Conservation (phyloP, 768 basidiomycete species). For the Pholiota microspora region DNA sequence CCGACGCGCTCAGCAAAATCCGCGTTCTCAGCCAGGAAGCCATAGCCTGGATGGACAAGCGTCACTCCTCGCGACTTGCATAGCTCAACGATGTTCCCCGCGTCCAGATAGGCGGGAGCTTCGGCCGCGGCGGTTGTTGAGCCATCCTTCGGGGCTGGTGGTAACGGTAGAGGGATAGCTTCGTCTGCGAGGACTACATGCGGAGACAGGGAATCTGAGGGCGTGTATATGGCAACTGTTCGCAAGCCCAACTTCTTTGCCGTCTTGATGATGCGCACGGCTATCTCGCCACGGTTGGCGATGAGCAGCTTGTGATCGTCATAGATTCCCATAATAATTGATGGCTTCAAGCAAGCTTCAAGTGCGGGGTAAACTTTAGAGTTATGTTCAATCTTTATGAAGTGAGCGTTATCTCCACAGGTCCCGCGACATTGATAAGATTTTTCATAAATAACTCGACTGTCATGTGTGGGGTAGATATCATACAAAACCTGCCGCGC, state of each 20-base stretch:
- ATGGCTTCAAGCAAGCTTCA: neutral
- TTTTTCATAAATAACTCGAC: slow-evolving; percentile 1
- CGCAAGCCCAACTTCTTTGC: slow-evolving; percentile 48
- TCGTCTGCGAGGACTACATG: slow-evolving; percentile 60
- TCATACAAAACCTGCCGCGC: slow-evolving; percentile 25
- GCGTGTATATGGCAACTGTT: slow-evolving; percentile 59
- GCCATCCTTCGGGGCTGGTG: neutral
- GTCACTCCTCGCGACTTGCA: slow-evolving; percentile 41
- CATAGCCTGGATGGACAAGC: slow-evolving; percentile 63
- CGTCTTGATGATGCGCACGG: slow-evolving; percentile 58
- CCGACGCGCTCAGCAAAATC: slow-evolving; percentile 47
- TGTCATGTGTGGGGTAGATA: neutral
- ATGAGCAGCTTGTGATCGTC: slow-evolving; percentile 53
- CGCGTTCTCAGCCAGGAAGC: slow-evolving; percentile 65
- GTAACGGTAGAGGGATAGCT: slow-evolving; percentile 33
- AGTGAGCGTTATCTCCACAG: neutral
- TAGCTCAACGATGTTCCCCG: slow-evolving; percentile 35
- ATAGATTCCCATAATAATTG: slow-evolving; percentile 11
- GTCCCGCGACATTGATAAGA: neutral
- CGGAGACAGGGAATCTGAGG: slow-evolving; percentile 54
- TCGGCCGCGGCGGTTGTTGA: slow-evolving; percentile 29
- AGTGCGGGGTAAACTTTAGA: neutral
- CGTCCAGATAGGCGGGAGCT: slow-evolving; percentile 41
- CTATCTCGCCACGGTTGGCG: slow-evolving; percentile 75
- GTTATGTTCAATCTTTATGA: neutral